Base-by-base conservation (phyloP, 805 yeast species). In the Teunomyces panamensis region DNA sequence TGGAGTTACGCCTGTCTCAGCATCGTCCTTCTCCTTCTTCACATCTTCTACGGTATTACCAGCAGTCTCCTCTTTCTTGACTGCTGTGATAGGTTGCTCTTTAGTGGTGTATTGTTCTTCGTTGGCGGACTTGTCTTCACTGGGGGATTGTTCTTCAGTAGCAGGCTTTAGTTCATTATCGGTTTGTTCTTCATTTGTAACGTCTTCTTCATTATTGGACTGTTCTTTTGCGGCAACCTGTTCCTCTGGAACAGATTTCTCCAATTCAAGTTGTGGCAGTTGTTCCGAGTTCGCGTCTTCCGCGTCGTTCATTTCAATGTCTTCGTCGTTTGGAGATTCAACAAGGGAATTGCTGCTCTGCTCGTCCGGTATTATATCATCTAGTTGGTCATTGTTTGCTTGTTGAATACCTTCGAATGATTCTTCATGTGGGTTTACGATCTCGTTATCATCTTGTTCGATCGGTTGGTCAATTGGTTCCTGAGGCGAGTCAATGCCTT, bases 41-140 rank as follows among this genome's bases (percentile, higher is more conserved):
- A 27, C 29, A 9, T 36, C 29, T 16, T 29, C 35, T 13, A 27
- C 49, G 24, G 24, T 20, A 20, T 20, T 20, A 20, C 4, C 24
- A 20, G 6, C 39, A 30, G 41, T 30, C 39, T 17, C 20, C 16
- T 33, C 45, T 11, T 17, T 30, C 10, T 41, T 45, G 8, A 24
- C 42, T 10, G 28, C 28, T 8, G 28, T 13, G 10, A 57, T 27
- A 54, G 59, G 35, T 24, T 49, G 20, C 33, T 50, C 48, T 24
- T 42, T 44, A 20, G 9, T 29, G 8, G 27, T 29, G 8, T 17
- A 9, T 28, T 13, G 9, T 33, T 26, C 28, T 24, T 28, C 29
- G 5, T 42, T n/a, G 11, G 16, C 30, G 10, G 42, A 24, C 27
- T 48, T 39, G 3, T 42, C 33, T 8, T 26, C 30, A 4, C n/a